A percentile compares a stretch with the other conserved stretches of the same genome.
These are phyloP conservation scores for Tephrocybe sp. DNA, from an alignment of 768 basidiomycete species.

Conservation along the genomic window DNA sequence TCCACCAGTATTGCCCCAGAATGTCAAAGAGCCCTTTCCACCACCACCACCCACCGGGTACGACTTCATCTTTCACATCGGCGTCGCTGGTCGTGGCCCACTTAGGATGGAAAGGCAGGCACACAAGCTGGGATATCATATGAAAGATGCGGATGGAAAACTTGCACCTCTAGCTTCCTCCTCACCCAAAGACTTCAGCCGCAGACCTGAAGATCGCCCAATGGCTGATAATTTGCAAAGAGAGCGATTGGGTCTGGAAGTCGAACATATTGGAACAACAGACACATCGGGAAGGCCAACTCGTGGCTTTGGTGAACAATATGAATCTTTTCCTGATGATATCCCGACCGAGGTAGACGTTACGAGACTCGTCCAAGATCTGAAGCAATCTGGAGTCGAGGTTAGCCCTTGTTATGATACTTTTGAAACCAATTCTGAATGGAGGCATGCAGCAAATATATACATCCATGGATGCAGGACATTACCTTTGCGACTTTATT, in stretches of 20 bases:
- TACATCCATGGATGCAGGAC: slow-evolving; percentile 73
- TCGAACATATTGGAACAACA: slow-evolving; percentile 25
- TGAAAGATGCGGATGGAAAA: slow-evolving; percentile 61
- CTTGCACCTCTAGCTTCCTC: slow-evolving; percentile 50
- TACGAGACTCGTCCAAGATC: slow-evolving; percentile 50
- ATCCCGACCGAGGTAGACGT: slow-evolving; percentile 60
- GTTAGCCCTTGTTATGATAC: slow-evolving; percentile 26
- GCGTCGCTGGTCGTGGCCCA: slow-evolving; percentile 62
- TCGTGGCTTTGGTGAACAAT: slow-evolving; percentile 45
- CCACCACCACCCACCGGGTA: slow-evolving; percentile 48
- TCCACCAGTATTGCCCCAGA: slow-evolving; percentile 48
- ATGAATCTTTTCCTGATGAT: slow-evolving; percentile 54
- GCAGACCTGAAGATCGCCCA: slow-evolving; percentile 30
- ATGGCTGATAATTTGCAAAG: slow-evolving; percentile 36
- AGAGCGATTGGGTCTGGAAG: slow-evolving; percentile 35
- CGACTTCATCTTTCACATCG: slow-evolving; percentile 71
- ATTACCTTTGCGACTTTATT: slow-evolving; percentile 74
- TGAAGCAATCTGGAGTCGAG: slow-evolving; percentile 49
- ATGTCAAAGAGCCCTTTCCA: slow-evolving; percentile 29
- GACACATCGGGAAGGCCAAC: slow-evolving; percentile 35
- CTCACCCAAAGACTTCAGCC: slow-evolving; percentile 37
- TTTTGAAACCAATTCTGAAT: neutral
- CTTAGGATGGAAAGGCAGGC: slow-evolving; percentile 62
- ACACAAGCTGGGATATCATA: slow-evolving; percentile 67
- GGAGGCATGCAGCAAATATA: slow-evolving; percentile 51